Evolutionary conservation across 164 flowering plant species (phyloP), one percentile per base, ranked within the genome.

Genomic region (Chloranthus sessilifolius): DNA sequence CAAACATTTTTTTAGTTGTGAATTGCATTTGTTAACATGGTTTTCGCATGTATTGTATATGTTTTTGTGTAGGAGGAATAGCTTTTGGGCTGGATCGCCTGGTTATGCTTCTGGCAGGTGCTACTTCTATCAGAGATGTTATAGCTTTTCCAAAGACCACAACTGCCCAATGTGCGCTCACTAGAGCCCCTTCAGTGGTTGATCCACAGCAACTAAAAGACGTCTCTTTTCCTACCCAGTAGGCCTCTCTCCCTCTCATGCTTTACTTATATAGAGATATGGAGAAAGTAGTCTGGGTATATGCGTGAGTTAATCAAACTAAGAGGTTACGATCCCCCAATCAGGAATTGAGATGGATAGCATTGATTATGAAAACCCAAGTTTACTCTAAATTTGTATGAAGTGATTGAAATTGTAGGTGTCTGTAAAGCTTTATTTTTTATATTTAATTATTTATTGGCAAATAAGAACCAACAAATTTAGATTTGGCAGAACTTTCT

Each of bases 101-200:
- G 63, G 91, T 82, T 25, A 88, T 91, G 98, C 70, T 91, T 36
- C 65, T 91, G 69, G 80, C 88, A 0, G 94, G 88, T 26, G 73
- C 92, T 7, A 77, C 53, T 61, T 91, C 98, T 51, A 91, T 91
- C 43, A 73, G 96, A 64, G 98, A 91, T 59, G 98, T 91, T 21
- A 92, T 88, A 25, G 96, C 98, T 34, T 92, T 92, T 68, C 96
- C 98, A 14, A 92, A 92, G 74, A 92, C 95, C 12, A 74, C 88
- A 19, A 74, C 89, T 5, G 98, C 95, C 12, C 95, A 88, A 58
- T 92, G 98, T 61, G 85, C 91, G 44, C 88, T 92, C 19, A 92
- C 98, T 19, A 62, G 74, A 29, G 52, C 98, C 11, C 98, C 98
- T 14, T 80, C 96, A 5, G 76, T 74, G 50, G 95, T 92, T 8